Evolutionary conservation across 179 eudicot genomes (phyloP), one percentile per base, ranked within the genome.

Genomic region (Silene noctiflora): DNA sequence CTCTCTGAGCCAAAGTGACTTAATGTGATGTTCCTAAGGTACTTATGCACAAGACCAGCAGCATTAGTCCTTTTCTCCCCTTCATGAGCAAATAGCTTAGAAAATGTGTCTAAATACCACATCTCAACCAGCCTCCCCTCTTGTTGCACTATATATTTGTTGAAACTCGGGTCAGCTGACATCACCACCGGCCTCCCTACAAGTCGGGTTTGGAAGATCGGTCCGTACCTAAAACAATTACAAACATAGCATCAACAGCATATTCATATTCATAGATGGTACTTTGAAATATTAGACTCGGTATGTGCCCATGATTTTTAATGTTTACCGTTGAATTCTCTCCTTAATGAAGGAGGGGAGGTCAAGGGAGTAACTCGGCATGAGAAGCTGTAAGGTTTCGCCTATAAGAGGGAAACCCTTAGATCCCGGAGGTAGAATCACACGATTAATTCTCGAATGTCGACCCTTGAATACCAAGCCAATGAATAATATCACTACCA

Each of bases 51-150:
- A 16, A 73, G 75, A 0, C 89, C 89, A 29, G 82, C 78, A n/a
- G 88, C 89, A 75, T 59, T 80, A 24, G 85, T 82, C 74, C 85
- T 78, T n/a, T 33, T 67, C 77, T 82, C 85, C 0, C 87, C 87
- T 17, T 82, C 85, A 27, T 82, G 85, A 11, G 80, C 87, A 76
- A 85, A 85, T 6, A 85, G 71, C 76, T 85, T 78, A 22, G 85
- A 82, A 56, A 84, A 83, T 33, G 88, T 83, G 75, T 87, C 88
- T 68, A 86, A 71, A 77, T 84, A 89, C 93, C 93, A 89, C 72
- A 82, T 83, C 24, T 87, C 89, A 4, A 84, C 89, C 12, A 79
- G 51, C 73, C 77, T 79, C 6, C 88, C 91, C 67, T 89, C 91
- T 79, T 89, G 89, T n/a, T 83, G 84, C n/a, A 89, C 79, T 27